Percentiles rank a stretch among this genome's conserved stretches.
Conservation (phyloP, 2,329 filamentous ascomycete genomes). For the Cladosporium sp. region DNA sequence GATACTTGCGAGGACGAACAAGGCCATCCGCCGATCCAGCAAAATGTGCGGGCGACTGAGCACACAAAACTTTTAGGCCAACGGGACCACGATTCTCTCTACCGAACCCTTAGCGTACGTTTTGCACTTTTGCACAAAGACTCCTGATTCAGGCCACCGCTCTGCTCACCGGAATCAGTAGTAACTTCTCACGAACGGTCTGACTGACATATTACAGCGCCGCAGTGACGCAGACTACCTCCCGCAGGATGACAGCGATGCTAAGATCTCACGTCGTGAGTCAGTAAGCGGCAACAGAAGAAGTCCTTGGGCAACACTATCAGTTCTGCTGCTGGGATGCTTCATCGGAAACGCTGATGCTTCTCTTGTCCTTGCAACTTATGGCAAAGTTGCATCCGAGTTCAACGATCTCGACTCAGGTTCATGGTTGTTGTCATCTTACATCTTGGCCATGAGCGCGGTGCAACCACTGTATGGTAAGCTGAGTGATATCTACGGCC, state of each 20-base stretch:
- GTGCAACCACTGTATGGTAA: slow-evolving; percentile 42
- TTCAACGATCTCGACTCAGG: slow-evolving; percentile 40
- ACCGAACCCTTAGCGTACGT: slow-evolving; percentile 21
- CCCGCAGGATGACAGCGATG: slow-evolving; percentile 22
- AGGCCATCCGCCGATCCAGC: background rate
- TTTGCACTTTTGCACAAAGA: background rate
- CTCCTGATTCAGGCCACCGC: background rate
- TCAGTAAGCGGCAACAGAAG: slow-evolving; percentile 13
- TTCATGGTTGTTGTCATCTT: slow-evolving; percentile 43
- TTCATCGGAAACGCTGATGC: slow-evolving; percentile 64
- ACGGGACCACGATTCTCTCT: slow-evolving; percentile 14
- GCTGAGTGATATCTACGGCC: slow-evolving; percentile 43
- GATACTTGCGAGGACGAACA: background rate
- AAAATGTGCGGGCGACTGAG: background rate
- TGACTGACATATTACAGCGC: slow-evolving; percentile 12
- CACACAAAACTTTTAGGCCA: slow-evolving; percentile 11
- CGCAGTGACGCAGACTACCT: slow-evolving; percentile 18
- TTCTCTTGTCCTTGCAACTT: slow-evolving; percentile 63
- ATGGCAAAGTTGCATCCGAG: slow-evolving; percentile 49
- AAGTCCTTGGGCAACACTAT: slow-evolving; percentile 25
- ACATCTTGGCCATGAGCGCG: slow-evolving; percentile 40
- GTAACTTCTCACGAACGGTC: too few species aligned
- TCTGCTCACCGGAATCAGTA: too few species aligned
- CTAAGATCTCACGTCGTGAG: slow-evolving; percentile 13
- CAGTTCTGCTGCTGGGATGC: slow-evolving; percentile 45